Percentiles rank a stretch among this genome's conserved stretches.
Evolutionary conservation across 768 basidiomycete species (phyloP).

Genomic region (Sistotremastrum suecicum): DNA sequence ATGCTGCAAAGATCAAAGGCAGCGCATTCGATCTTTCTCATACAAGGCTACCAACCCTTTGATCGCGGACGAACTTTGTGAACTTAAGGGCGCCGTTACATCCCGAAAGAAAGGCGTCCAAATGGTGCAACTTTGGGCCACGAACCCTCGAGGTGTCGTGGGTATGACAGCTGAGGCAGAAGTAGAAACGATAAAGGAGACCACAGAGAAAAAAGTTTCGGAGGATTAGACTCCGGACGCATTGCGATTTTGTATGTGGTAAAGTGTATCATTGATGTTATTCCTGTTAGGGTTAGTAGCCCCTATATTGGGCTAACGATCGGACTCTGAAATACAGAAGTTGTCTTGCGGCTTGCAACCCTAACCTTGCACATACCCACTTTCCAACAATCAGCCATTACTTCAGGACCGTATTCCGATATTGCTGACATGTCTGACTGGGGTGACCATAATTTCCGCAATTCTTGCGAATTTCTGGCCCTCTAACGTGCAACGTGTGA

Average conservation of each 20-base stretch:
- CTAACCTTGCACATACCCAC: no score
- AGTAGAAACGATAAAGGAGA: no score
- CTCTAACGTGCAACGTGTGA: conserved; percentile 10
- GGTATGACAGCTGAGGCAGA: conserved; percentile 41
- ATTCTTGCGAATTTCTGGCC: neutral
- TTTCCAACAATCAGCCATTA: no score
- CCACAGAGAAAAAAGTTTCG: no score
- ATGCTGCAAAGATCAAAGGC: conserved; percentile 30
- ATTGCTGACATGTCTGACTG: conserved; percentile 27
- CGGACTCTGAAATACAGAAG: no score
- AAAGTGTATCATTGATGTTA: no score
- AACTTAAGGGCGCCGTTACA: neutral
- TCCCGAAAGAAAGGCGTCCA: neutral
- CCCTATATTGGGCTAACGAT: no score
- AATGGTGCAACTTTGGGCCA: conserved; percentile 40
- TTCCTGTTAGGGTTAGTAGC: no score
- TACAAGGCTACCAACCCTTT: conserved; percentile 51
- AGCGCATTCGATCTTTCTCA: conserved; percentile 37
- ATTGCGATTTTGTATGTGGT: no score
- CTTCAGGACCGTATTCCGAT: no score
- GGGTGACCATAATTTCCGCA: conserved; percentile 19
- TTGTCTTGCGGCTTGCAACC: no score
- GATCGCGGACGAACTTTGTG: conserved; percentile 13
- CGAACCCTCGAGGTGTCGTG: conserved; percentile 39
- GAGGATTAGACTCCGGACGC: no score